Evolutionary conservation across 805 yeast species (phyloP).

Genomic region (Ogataea haglerorum): DNA sequence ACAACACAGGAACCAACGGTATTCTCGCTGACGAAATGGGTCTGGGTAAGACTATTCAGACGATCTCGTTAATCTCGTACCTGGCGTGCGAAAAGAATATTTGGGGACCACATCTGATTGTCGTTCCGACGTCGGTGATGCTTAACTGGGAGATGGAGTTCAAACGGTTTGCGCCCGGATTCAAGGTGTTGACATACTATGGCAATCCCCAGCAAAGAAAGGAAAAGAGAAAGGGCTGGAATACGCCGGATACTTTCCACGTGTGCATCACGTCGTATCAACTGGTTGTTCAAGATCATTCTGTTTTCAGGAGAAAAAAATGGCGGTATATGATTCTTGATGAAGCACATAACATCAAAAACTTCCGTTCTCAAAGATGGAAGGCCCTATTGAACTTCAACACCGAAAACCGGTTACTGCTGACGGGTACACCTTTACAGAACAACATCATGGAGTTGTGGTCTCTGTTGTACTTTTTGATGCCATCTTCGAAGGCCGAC

Average conservation of each 20-base stretch:
- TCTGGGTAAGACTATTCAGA: slow-evolving; percentile 93
- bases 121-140: slow-evolving; percentile 97
- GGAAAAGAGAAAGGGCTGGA: slow-evolving; percentile 96
- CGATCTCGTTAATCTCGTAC: slow-evolving; percentile 80
- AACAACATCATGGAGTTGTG: slow-evolving; percentile 93
- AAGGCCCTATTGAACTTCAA: slow-evolving; percentile 91
- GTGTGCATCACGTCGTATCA: slow-evolving; percentile 97
- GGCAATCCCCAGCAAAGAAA: slow-evolving; percentile 97
- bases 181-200: slow-evolving; percentile 90
- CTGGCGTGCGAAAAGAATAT: slow-evolving; percentile 89
- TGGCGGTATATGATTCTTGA: slow-evolving; percentile 98
- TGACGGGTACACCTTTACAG: slow-evolving; percentile 97
- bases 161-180: slow-evolving; percentile 96
- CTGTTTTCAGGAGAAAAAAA: slow-evolving; percentile 82
- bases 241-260: slow-evolving; percentile 91
- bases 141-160: slow-evolving; percentile 99
- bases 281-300: slow-evolving; percentile 95
- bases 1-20: slow-evolving; percentile 91
- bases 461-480: slow-evolving; percentile 90
- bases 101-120: slow-evolving; percentile 98
- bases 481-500: slow-evolving; percentile 75
- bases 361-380: slow-evolving; percentile 96
- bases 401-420: slow-evolving; percentile 77
- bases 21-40: slow-evolving; percentile 99
- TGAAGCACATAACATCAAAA: slow-evolving; percentile 97